Conservation (phyloP, 768 basidiomycete species). For the Termitomyces titanicus region DNA sequence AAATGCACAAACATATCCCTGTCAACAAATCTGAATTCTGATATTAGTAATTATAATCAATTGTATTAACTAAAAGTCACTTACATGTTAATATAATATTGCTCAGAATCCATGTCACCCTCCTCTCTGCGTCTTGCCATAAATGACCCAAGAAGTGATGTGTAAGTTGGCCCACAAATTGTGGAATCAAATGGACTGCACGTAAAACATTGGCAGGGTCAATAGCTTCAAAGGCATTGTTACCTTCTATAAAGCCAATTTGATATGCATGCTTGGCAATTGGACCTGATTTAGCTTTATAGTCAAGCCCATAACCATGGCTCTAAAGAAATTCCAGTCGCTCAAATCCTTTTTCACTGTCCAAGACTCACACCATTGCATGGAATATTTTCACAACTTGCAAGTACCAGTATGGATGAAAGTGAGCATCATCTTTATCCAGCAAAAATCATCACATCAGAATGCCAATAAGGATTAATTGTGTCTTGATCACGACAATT, state of each 20-base stretch:
- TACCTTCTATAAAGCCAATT: constrained; percentile 21
- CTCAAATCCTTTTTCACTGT: neutral
- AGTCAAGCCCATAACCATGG: constrained; percentile 18
- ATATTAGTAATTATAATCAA: no score
- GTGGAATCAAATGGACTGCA: neutral
- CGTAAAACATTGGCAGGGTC: constrained; percentile 21
- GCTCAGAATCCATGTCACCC: no score
- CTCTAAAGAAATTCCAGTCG: constrained; percentile 26
- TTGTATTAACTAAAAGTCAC: no score
- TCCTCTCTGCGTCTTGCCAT: no score
- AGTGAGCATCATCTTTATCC: no score
- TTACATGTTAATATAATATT: no score
- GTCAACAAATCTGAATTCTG: no score
- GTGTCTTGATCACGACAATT: no score
- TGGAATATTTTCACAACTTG: constrained; percentile 33
- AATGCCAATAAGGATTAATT: no score
- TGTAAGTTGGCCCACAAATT: neutral
- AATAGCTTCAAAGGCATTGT: constrained; percentile 29
- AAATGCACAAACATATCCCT: no score
- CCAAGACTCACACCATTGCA: constrained; percentile 17
- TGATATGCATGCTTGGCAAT: constrained; percentile 10
- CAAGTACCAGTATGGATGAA: no score
- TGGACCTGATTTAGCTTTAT: constrained; percentile 7
- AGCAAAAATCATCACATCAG: no score
- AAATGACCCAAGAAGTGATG: neutral